Evolutionary conservation across 2,329 filamentous ascomycete genomes (phyloP), one percentile per base, ranked within the genome.

Genomic region (Aspergillus persii): DNA sequence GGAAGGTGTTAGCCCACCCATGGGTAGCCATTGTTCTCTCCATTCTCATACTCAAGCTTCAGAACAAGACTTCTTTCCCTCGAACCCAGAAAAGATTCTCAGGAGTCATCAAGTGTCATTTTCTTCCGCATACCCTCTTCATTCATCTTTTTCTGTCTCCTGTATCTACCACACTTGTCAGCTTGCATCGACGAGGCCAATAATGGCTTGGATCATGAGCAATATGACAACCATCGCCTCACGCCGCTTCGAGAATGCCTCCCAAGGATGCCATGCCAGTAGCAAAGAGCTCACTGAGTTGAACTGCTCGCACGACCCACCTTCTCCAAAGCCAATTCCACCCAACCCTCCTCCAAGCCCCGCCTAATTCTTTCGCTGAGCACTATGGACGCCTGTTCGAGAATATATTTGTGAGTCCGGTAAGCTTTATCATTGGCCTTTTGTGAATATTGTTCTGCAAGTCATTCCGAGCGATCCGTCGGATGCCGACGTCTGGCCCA

Each of bases 311-410:
- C 61, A 67, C 53, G 65, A 67, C 54, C 70, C 71, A 29, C 66
- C 69, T 36, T 72, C 71, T 33, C 70, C 71, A 7, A 63, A 69
- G 15, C 75, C 75, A 46, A 73, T 70, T 26, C 75, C 75, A 51
- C 72, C 74, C 18, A 76, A 77, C 58, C 75, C 75, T 26, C 75
- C 75, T 44, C 75, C 75, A 48, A 77, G 75, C 58, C 75, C 75
- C 48, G 75, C 69, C 48, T 75, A 66, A 54, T 44, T 53, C 18
- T 6, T 31, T 18, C 2, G 15, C 18, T 26, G 33, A 46, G 49
- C 47, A 26, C 5, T 18, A 23, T 12, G 41, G n/a, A 31, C 8
- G 33, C 18, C 50, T 23, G 5, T 53, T 33, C 11, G 50, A 36
- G 6, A 9, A 39, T 33, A 39, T 9, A 53, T 18, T 33, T 30